Conservation (phyloP, 345 rosid species). For the Populus nigra region DNA sequence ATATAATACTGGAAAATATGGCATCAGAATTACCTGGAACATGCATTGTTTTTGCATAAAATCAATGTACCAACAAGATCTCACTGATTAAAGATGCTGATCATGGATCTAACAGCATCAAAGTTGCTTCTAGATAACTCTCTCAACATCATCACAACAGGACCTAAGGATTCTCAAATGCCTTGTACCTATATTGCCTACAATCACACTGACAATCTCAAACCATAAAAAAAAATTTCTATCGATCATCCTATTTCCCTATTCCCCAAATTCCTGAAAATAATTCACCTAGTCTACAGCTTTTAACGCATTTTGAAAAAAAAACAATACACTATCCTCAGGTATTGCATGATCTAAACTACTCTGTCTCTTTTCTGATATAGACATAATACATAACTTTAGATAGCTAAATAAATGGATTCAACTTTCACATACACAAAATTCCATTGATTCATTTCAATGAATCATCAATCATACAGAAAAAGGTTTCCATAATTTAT, state of each 20-base stretch:
- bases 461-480: not conserved
- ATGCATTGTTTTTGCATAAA: too few relatives aligned
- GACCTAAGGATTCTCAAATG: not conserved
- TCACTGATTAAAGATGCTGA: not conserved
- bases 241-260: not conserved
- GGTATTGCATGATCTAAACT: not conserved
- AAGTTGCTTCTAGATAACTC: not conserved
- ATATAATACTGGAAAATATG: not conserved
- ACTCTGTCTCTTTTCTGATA: not conserved
- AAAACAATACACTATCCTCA: not conserved
- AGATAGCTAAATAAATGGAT: not conserved
- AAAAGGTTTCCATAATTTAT: not conserved
- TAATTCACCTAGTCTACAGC: not conserved
- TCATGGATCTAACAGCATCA: not conserved
- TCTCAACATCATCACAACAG: not conserved
- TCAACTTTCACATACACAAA: not conserved
- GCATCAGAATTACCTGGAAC: not conserved
- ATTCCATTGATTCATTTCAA: conserved; percentile 1
- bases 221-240: not conserved
- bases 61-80: not conserved
- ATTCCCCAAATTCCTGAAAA: not conserved
- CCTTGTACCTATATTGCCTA: not conserved
- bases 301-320: not conserved
- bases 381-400: not conserved
- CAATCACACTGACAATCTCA: not conserved